Conservation (phyloP, 371 early-diverging fungal genomes). For the Mucor mucedo region DNA sequence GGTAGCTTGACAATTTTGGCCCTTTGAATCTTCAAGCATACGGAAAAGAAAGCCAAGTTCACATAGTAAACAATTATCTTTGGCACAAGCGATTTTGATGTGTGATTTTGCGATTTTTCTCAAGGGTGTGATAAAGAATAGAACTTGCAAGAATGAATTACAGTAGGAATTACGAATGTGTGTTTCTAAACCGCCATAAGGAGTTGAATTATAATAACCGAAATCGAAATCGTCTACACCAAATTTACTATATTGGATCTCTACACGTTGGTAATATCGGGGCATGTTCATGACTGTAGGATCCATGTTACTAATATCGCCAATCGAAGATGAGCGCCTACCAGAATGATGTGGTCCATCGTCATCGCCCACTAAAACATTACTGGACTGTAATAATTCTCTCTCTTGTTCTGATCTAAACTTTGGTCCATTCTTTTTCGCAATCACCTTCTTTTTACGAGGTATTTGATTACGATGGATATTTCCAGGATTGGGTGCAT, state of each 20-base stretch:
- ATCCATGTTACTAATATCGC: conserved; percentile 34
- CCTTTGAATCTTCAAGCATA: conserved; percentile 88
- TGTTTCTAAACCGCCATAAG: conserved; percentile 88
- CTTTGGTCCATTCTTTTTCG: conserved; percentile 71
- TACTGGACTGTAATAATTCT: conserved; percentile 59
- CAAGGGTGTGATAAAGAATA: conserved; percentile 74
- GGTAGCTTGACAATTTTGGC: conserved; percentile 93
- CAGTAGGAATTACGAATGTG: conserved; percentile 88
- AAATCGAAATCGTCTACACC: conserved; percentile 98
- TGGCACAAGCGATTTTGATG: conserved; percentile 68
- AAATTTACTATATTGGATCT: conserved; percentile 87
- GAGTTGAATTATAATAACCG: conserved; percentile 88
- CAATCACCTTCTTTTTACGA: conserved; percentile 43
- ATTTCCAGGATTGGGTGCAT: conserved; percentile 84
- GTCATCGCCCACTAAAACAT: conserved; percentile 35
- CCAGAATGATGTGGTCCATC: conserved; percentile 31
- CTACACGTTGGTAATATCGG: conserved; percentile 74
- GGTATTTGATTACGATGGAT: conserved; percentile 78
- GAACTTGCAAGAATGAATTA: conserved; percentile 87
- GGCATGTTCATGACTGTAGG: conserved; percentile 61
- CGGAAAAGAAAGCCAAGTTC: conserved; percentile 91
- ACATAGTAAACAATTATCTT: conserved; percentile 84
- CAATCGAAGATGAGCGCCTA: conserved; percentile 46
- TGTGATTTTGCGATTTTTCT: conserved; percentile 76
- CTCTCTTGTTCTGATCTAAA: conserved; percentile 86